Conservation (phyloP, 768 basidiomycete genomes). For the Saitozyma sp. region DNA sequence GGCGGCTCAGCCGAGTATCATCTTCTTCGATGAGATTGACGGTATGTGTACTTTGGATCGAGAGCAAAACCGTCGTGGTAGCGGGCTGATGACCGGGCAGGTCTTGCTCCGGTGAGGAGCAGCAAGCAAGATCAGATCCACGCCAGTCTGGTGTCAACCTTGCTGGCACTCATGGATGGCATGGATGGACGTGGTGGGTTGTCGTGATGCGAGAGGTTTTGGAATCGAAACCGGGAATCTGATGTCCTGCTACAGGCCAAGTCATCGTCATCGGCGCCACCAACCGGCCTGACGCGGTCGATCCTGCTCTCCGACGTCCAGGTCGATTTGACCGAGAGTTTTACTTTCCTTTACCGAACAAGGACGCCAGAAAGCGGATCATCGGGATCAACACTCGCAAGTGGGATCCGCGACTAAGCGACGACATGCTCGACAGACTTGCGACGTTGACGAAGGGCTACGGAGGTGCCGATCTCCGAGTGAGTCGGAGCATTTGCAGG, state of each 20-base stretch:
- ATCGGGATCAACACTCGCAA: slow-evolving; percentile 82
- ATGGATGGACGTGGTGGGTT: slow-evolving; percentile 84
- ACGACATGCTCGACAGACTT: slow-evolving; percentile 63
- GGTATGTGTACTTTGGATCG: slow-evolving; percentile 55
- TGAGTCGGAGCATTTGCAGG: slow-evolving; percentile 54
- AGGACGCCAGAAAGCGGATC: slow-evolving; percentile 84
- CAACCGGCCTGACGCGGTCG: slow-evolving; percentile 95
- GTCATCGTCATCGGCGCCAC: slow-evolving; percentile 98
- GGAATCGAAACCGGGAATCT: neutral
- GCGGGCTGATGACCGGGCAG: neutral
- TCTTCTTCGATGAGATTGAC: slow-evolving; percentile 99
- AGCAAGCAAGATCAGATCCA: slow-evolving; percentile 99
- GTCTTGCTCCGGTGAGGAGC: slow-evolving; percentile 92
- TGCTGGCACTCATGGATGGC: slow-evolving; percentile 96
- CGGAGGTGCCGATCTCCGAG: slow-evolving; percentile 93
- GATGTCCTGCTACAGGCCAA: slow-evolving; percentile 59
- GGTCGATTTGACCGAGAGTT: slow-evolving; percentile 97
- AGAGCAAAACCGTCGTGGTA: neutral
- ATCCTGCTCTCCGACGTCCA: slow-evolving; percentile 88
- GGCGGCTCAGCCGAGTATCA: slow-evolving; percentile 89
- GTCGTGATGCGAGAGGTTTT: neutral
- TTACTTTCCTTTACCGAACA: slow-evolving; percentile 86
- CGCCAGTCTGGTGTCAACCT: slow-evolving; percentile 92
- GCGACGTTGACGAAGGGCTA: slow-evolving; percentile 94
- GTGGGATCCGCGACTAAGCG: slow-evolving; percentile 79